Evolutionary conservation across 345 rosid genomes (phyloP).

Genomic region (Salix koriyanagi): DNA sequence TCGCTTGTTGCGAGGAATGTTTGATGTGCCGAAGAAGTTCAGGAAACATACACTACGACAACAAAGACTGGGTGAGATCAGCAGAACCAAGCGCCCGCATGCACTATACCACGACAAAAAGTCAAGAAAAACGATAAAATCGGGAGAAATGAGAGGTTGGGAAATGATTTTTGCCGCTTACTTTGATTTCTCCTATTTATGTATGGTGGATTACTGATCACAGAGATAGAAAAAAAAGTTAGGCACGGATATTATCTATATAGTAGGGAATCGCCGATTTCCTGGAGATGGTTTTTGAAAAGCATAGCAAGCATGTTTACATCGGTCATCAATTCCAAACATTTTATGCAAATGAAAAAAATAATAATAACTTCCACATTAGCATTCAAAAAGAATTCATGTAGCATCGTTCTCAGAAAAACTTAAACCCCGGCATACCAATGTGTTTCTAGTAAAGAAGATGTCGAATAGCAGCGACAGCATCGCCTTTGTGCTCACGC

Average conservation of each 20-base stretch:
- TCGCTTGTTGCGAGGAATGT: background rate
- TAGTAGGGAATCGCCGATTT: background rate
- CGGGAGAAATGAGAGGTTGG: background rate
- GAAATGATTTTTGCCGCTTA: background rate
- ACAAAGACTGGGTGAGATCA: background rate
- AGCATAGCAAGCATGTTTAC: background rate
- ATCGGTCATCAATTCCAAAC: background rate
- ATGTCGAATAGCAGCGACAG: constrained; percentile 81
- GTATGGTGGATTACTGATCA: background rate
- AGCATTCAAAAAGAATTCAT: background rate
- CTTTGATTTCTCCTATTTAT: too few relatives aligned
- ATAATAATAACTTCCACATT: background rate
- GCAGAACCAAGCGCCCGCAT: background rate
- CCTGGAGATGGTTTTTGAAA: background rate
- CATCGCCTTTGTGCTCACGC: constrained; percentile 94
- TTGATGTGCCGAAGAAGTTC: background rate
- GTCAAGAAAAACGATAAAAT: background rate
- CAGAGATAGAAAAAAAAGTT: background rate
- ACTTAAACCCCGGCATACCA: background rate
- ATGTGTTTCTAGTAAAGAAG: constrained; percentile 47
- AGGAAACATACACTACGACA: background rate
- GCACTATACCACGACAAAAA: background rate
- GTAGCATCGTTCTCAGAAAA: background rate
- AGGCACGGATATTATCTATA: background rate
- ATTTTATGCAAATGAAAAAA: background rate